Evolutionary conservation across 345 rosid species (phyloP).

Genomic region (Syzygium aqueum): DNA sequence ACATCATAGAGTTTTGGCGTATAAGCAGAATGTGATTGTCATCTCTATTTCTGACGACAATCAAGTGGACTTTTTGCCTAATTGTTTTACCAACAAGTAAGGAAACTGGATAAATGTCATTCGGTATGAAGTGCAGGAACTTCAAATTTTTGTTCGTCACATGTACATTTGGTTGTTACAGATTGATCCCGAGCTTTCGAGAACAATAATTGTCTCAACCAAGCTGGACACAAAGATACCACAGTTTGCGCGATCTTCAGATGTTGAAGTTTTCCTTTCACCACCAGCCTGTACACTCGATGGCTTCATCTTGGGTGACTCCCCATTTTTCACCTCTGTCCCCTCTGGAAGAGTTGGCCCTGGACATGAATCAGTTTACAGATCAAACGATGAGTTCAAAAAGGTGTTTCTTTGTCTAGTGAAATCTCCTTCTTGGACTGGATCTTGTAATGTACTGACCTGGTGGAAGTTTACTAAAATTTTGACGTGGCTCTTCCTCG

Average conservation of each 20-base stretch:
- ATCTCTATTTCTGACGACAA: not conserved
- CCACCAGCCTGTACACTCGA: constrained; percentile 81
- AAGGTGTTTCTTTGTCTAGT: constrained; percentile 36
- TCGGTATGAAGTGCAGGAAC: not conserved
- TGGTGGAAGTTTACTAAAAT: not conserved
- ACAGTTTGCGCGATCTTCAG: constrained; percentile 80
- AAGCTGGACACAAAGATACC: constrained; percentile 94
- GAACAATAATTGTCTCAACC: constrained; percentile 82
- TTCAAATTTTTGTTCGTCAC: not conserved
- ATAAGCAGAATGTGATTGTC: not conserved
- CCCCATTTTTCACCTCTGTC: constrained; percentile 91
- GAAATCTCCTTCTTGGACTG: not conserved
- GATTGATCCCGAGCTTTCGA: constrained; percentile 95
- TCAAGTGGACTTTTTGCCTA: not conserved
- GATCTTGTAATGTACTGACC: not conserved
- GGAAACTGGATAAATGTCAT: not conserved
- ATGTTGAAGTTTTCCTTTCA: constrained; percentile 89
- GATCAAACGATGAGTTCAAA: constrained; percentile 81
- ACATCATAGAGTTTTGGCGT: not conserved
- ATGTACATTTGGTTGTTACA: constrained; percentile 21
- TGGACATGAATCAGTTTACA: constrained; percentile 64
- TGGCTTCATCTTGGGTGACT: constrained; percentile 78
- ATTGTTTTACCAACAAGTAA: not conserved
- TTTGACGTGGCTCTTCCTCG: not conserved
- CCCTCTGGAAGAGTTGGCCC: constrained; percentile 95